These are phyloP conservation scores for Pyrenophora graminea DNA, from an alignment of 2,329 filamentous ascomycete genomes.

Conservation along the genomic window DNA sequence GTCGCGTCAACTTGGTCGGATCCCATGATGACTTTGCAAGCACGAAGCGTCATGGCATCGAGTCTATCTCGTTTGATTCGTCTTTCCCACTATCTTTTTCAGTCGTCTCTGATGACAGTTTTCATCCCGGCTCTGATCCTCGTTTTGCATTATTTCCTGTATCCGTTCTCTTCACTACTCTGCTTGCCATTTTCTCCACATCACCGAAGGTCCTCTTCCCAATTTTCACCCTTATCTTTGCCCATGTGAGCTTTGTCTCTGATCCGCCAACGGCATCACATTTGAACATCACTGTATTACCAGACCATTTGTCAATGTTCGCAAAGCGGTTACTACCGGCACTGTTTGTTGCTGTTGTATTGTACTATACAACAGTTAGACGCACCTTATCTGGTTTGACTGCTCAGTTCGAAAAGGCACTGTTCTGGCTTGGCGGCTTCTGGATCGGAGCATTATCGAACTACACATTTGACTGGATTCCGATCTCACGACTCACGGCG, in stretches of 20 bases:
- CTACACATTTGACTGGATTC: constrained; percentile 91
- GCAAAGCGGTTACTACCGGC: constrained; percentile 83
- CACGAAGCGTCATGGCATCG: constrained; percentile 70
- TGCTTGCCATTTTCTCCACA: constrained; percentile 77
- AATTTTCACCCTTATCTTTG: constrained; percentile 79
- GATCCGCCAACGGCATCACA: constrained; percentile 74
- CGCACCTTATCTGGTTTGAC: constrained; percentile 72
- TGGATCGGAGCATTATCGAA: constrained; percentile 93
- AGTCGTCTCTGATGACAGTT: constrained; percentile 68
- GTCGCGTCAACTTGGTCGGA: constrained; percentile 74
- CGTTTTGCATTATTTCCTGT: constrained; percentile 80
- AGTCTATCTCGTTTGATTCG: constrained; percentile 77
- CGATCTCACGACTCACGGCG: constrained; percentile 82
- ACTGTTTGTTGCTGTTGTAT: constrained; percentile 80
- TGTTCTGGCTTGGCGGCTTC: constrained; percentile 85
- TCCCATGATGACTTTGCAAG: constrained; percentile 64
- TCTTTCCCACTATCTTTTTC: constrained; percentile 86
- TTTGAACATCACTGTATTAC: constrained; percentile 51
- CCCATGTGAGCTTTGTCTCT: constrained; percentile 83
- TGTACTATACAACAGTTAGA: constrained; percentile 80
- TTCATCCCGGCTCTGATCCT: constrained; percentile 69
- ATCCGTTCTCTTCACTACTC: constrained; percentile 72
- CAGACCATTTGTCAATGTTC: constrained; percentile 59
- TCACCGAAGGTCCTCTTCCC: constrained; percentile 80
- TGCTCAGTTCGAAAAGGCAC: constrained; percentile 83